These are phyloP conservation scores for Plasmodium fragile DNA, from an alignment of 169 alveolate species.

Conservation along the genomic window DNA sequence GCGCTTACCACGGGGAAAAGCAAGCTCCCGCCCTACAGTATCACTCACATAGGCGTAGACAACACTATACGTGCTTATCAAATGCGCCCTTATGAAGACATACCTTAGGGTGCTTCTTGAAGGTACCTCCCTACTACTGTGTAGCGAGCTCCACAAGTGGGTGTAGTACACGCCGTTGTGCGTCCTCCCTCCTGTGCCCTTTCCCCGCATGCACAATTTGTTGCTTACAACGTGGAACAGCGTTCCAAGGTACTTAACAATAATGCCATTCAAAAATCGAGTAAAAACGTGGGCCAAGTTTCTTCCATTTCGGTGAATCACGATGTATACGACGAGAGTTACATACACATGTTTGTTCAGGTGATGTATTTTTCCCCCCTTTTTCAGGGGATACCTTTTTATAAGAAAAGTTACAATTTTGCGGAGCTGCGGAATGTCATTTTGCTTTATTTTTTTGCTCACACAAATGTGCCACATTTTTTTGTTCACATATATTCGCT, in stretches of 20 bases:
- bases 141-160: background rate
- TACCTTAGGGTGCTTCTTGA: background rate
- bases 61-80: conserved; percentile 8
- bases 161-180: background rate
- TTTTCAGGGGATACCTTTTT: conserved; percentile 14
- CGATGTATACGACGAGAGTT: conserved; percentile 1
- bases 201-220: background rate
- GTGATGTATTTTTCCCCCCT: background rate
- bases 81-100: conserved; percentile 9
- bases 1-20: background rate
- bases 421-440: background rate
- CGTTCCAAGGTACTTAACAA: background rate
- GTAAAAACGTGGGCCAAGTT: background rate
- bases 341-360: conserved; percentile 7
- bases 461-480: background rate
- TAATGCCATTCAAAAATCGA: background rate
- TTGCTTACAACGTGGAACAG: conserved; percentile 9
- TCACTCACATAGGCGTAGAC: background rate
- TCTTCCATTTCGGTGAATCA: conserved; percentile 12
- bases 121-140: background rate
- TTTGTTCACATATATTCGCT: background rate
- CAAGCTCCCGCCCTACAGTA: background rate
- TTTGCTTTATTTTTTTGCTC: conserved; percentile 6
- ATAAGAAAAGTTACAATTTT: conserved; percentile 20
- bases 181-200: background rate